phyloP scores from a whole-genome alignment of 805 yeast species.

The Ogataea saltuana region DNA sequence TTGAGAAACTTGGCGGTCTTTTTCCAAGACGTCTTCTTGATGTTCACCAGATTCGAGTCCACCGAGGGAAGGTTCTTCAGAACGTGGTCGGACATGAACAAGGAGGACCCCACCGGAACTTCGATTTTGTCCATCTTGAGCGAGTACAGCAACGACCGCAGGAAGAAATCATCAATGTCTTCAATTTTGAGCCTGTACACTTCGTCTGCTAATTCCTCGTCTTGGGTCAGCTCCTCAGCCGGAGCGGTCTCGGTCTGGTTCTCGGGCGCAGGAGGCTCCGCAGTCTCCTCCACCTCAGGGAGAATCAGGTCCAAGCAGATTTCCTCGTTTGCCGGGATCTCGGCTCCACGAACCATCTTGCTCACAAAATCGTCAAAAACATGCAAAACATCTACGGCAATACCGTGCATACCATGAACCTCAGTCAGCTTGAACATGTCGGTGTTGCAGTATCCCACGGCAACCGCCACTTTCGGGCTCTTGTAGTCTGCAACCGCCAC shows the following conservation, averaged over 20 bases:
- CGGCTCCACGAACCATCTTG: conserved; percentile 47
- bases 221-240: no score
- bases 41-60: conserved; percentile 51
- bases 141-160: conserved; percentile 69
- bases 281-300: conserved; percentile 12
- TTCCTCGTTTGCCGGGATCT: conserved; percentile 43
- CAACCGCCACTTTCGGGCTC: conserved; percentile 63
- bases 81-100: conserved; percentile 69
- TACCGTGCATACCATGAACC: conserved; percentile 69
- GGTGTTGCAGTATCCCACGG: conserved; percentile 64
- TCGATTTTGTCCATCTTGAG: conserved; percentile 56
- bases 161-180: conserved; percentile 75
- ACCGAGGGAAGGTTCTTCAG: conserved; percentile 73
- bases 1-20: conserved; percentile 83
- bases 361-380: conserved; percentile 65
- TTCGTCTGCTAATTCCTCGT: conserved; percentile 39
- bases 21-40: conserved; percentile 86
- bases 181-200: conserved; percentile 48
- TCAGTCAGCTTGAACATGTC: conserved; percentile 46
- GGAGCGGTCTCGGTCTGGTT: conserved; percentile 13
- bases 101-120: conserved; percentile 71
- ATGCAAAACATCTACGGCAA: conserved; percentile 76
- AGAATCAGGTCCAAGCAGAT: conserved; percentile 13
- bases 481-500: conserved; percentile 71
- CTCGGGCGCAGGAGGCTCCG: conserved; percentile 23